A percentile compares a stretch with the other conserved stretches of the same genome.
These are phyloP conservation scores for Colletotrichum chlorophyti DNA, from an alignment of 2,329 filamentous ascomycete genomes.

Conservation along the genomic window DNA sequence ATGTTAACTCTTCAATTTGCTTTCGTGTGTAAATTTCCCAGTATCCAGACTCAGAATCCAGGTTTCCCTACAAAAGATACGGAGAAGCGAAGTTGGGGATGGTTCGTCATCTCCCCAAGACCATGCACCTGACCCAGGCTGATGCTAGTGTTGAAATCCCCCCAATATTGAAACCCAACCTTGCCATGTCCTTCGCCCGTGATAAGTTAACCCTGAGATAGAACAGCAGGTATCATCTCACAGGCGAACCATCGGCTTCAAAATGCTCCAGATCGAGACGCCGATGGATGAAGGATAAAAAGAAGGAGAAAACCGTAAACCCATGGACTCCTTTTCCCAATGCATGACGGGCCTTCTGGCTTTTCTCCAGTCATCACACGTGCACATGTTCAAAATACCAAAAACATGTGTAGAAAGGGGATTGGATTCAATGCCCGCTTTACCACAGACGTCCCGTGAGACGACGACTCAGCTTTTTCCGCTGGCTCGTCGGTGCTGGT, in stretches of 20 bases:
- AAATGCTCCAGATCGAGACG: conserved; percentile 23
- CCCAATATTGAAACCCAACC: not conserved
- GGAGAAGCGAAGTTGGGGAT: not conserved
- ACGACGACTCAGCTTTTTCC: conserved; percentile 48
- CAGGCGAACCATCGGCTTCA: conserved; percentile 14
- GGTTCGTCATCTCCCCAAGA: not conserved
- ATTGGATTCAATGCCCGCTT: no score
- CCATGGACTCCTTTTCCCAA: conserved; percentile 22
- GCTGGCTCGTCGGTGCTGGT: conserved; percentile 40
- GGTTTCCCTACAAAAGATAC: not conserved
- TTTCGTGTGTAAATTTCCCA: not conserved
- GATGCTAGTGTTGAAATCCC: not conserved
- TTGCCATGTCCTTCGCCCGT: not conserved
- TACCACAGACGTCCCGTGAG: conserved; percentile 42
- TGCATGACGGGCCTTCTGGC: conserved; percentile 17
- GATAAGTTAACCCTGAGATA: not conserved
- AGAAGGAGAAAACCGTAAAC: not conserved
- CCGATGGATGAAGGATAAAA: conserved; percentile 15
- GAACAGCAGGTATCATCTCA: conserved; percentile 2
- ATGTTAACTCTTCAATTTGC: not conserved
- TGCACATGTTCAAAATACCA: not conserved
- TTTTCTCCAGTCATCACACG: conserved; percentile 14
- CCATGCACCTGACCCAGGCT: not conserved
- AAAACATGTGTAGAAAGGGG: no score
- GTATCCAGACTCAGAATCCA: not conserved